Percentiles rank a stretch among this genome's conserved stretches.
Evolutionary conservation across 192 early-diverging fungal genomes (phyloP).

Genomic region (Rhizoclosmatium sp.): DNA sequence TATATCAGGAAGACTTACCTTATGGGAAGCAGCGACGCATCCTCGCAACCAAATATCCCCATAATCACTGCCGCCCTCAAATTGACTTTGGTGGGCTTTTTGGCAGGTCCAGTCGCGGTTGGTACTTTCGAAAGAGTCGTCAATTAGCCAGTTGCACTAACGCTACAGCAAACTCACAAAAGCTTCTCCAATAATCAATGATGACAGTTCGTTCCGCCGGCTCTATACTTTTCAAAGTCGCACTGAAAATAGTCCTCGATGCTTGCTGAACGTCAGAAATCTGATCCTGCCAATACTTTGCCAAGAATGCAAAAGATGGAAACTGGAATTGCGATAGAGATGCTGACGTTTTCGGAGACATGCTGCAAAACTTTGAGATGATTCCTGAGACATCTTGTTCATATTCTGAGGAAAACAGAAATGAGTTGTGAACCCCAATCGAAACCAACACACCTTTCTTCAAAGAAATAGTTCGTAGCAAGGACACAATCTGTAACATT

Average conservation of each 20-base stretch:
- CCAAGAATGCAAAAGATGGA: conserved; percentile 75
- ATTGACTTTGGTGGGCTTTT: conserved; percentile 58
- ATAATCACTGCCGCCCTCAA: conserved; percentile 75
- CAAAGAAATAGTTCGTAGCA: conserved; percentile 58
- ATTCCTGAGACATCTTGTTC: conserved; percentile 48
- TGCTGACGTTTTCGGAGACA: neutral
- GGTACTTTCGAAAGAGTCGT: conserved; percentile 3
- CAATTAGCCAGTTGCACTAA: neutral
- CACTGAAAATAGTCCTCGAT: conserved; percentile 64
- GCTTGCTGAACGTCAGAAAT: conserved; percentile 73
- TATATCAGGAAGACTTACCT: conserved; percentile 27
- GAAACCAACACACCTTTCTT: conserved; percentile 49
- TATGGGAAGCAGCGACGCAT: conserved; percentile 53
- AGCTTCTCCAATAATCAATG: conserved; percentile 74
- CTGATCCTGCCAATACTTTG: conserved; percentile 87
- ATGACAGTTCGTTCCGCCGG: conserved; percentile 56
- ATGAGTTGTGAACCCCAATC: neutral
- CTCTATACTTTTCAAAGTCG: conserved; percentile 59
- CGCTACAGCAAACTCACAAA: conserved; percentile 55
- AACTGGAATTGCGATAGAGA: conserved; percentile 47
- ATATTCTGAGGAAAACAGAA: conserved; percentile 42
- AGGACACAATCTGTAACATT: conserved; percentile 69
- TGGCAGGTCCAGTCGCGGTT: conserved; percentile 2
- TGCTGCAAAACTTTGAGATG: conserved; percentile 57
- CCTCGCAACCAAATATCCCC: conserved; percentile 75